Evolutionary conservation across 129 eudicot species (phyloP).

Genomic region (Rutidosis leptorrhynchoides): DNA sequence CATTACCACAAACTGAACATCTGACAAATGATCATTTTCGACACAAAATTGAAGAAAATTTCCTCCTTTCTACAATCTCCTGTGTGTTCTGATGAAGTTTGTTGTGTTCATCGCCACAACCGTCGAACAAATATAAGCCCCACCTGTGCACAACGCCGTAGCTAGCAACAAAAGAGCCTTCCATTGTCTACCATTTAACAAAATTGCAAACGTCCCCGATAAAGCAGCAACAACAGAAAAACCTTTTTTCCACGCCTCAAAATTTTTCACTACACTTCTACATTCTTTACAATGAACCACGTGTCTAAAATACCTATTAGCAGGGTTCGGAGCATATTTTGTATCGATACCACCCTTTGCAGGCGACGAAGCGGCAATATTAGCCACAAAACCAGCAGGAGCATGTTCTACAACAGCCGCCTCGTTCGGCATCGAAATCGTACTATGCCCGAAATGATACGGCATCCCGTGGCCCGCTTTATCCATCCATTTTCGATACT

Average conservation of each 20-base stretch:
- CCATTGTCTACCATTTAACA: conserved; percentile 79
- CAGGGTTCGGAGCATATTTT: conserved; percentile 66
- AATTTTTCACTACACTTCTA: conserved; percentile 45
- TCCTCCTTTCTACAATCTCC: conserved; percentile 54
- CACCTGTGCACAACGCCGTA: conserved; percentile 51
- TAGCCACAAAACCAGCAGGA: conserved; percentile 77
- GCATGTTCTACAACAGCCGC: conserved; percentile 97
- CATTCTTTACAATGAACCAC: conserved; percentile 89
- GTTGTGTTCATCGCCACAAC: conserved; percentile 71
- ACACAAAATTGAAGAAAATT: conserved; percentile 22
- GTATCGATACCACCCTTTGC: conserved; percentile 85
- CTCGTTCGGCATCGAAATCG: conserved; percentile 58
- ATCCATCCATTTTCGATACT: conserved; percentile 97
- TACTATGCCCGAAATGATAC: conserved; percentile 76
- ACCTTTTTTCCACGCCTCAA: conserved; percentile 56
- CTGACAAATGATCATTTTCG: conserved; percentile 5
- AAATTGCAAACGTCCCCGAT: conserved; percentile 64
- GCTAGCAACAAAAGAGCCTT: conserved; percentile 53
- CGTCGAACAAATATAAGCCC: conserved; percentile 57
- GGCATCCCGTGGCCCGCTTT: conserved; percentile 99
- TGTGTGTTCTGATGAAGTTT: conserved; percentile 83
- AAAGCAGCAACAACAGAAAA: conserved; percentile 58
- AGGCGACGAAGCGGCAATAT: conserved; percentile 77
- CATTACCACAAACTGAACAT: not conserved
- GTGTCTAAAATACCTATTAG: conserved; percentile 80